Conservation (phyloP, 139 green algal species). For the Bryopsis sp. region DNA sequence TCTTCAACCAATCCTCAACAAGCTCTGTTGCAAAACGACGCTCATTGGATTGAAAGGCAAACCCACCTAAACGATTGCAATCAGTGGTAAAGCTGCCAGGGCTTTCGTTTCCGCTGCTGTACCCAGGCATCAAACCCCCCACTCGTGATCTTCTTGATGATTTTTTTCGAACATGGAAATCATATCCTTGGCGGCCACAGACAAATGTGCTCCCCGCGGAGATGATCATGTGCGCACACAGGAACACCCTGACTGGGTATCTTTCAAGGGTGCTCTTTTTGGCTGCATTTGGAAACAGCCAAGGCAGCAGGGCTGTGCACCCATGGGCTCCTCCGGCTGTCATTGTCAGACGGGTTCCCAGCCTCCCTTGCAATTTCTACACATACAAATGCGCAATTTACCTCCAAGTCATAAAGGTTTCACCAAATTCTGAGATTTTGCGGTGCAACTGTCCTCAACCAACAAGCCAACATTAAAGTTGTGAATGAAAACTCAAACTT, state of each 20-base stretch:
- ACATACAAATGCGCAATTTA: slow-evolving; percentile 46
- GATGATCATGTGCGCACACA: slow-evolving; percentile 82
- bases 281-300: slow-evolving; percentile 27
- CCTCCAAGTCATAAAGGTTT: slow-evolving; percentile 18
- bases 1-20: neutral
- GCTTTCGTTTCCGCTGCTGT: too few species aligned
- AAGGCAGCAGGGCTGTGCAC: slow-evolving; percentile 20
- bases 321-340: too few species aligned
- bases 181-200: slow-evolving; percentile 38
- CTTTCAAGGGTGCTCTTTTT: slow-evolving; percentile 32
- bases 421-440: slow-evolving; percentile 30
- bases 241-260: slow-evolving; percentile 75
- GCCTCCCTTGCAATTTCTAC: too few species aligned
- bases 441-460: too few species aligned
- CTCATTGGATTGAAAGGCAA: too few species aligned
- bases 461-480: too few species aligned
- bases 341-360: too few species aligned
- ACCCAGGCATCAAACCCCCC: too few species aligned
- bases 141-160: slow-evolving; percentile 20
- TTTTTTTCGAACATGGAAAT: slow-evolving; percentile 58
- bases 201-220: slow-evolving; percentile 41
- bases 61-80: too few species aligned
- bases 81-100: too few species aligned
- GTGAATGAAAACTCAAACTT: too few species aligned
- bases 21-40: too few species aligned